Evolutionary conservation across 208 protist genomes (phyloP), one percentile per base, ranked within the genome.

Genomic region (Trypanosoma scelopori): DNA sequence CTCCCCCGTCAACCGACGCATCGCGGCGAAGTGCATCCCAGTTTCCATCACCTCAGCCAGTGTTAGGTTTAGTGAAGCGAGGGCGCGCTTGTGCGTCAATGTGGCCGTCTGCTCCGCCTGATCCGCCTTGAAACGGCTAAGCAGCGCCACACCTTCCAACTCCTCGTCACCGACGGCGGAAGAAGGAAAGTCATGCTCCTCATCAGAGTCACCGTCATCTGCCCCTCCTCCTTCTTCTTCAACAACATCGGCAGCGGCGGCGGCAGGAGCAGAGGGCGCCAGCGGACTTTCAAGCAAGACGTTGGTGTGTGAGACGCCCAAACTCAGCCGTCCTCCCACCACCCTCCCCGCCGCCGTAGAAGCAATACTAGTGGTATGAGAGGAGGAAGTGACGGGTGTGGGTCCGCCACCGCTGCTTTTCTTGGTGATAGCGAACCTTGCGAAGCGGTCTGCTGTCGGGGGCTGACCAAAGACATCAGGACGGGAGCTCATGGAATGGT

Each of bases 381-480:
- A 11, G 32, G 32, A 37, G 32, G 32, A 37, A 9, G 32, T 37
- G 32, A 18, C 48, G 30, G 25, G 5, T 3, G 2, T 53, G 30
- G 48, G 15, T 41, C 30, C 48, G 46, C 23, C 22, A 56, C 30
- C 49, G 23, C 45, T 64, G 22, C 37, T 48, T 49, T 45, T 55
- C n/a, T 55, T 32, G 13, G 60, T 32, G 45, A 74, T 67, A 5
- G 69, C 37, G n/a, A 74, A 55, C 49, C 37, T 30, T 45, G 59
- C 18, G 28, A 68, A 74, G 1, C 86, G 85, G 51, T 74, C 78
- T 25, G 63, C 66, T 5, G 74, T 82, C n/a, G 89, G 89, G 18
- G 89, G 89, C 49, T 88, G 82, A 11, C 89, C 89, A 78, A 95
- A 95, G 13, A 95, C 77, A 75, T 95, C 82, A 5, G 62, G 57